Evolutionary conservation across 2,329 filamentous ascomycete genomes (phyloP).

Genomic region (Fusarium sp.): DNA sequence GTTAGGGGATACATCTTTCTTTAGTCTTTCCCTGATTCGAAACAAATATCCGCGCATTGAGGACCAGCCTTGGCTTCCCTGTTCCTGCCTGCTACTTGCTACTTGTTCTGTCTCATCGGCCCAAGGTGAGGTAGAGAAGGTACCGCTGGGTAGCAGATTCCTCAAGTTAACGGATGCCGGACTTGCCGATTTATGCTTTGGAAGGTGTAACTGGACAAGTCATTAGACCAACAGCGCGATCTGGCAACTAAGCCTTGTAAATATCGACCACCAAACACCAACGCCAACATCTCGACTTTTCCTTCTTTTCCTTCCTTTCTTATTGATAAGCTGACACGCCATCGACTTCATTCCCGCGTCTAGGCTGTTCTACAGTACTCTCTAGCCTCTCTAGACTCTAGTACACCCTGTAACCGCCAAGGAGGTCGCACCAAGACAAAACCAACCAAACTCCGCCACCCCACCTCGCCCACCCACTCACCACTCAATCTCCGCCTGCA

Average conservation of each 20-base stretch:
- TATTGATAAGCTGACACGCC: background rate
- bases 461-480: conserved; percentile 12
- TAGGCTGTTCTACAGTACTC: background rate
- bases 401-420: conserved; percentile 21
- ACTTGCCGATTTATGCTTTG: conserved; percentile 27
- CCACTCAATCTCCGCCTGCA: conserved; percentile 28
- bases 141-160: conserved; percentile 18
- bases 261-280: conserved; percentile 5
- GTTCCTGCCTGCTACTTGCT: no score
- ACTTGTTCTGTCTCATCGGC: conserved; percentile 35
- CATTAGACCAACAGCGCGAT: conserved; percentile 11
- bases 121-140: conserved; percentile 24
- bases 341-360: background rate
- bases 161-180: conserved; percentile 23
- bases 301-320: background rate
- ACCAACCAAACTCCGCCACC: conserved; percentile 37
- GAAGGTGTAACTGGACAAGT: conserved; percentile 10
- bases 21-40: conserved; percentile 36
- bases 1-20: conserved; percentile 15
- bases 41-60: conserved; percentile 33
- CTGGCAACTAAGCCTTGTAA: conserved; percentile 2
- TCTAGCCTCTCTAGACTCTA: background rate
- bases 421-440: conserved; percentile 37
- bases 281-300: conserved; percentile 2
- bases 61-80: conserved; percentile 23